Evolutionary conservation across 352 stramenopile species (phyloP), one percentile per base, ranked within the genome.

Genomic region (Pythium dissimile): DNA sequence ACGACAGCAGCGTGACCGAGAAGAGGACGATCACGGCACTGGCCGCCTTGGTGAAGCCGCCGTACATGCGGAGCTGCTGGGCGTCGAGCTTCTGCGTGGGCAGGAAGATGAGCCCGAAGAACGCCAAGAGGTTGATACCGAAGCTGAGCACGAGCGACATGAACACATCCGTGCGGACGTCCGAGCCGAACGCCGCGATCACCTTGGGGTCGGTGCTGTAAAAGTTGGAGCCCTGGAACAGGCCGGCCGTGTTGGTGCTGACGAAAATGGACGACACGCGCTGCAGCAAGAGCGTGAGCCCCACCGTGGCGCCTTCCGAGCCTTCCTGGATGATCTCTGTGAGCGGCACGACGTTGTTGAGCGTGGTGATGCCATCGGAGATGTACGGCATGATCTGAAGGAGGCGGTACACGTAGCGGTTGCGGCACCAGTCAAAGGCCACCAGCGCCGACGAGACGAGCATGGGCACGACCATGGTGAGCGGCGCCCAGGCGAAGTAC

Each of bases 271-370:
- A 79, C 23, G 85, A 67, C 32, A 74, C 73, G 23, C 71, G 70
- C 59, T 87, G 74, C 47, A 89, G 56, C 9, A 76, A 80, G n/a
- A 87, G 59, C 20, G 66, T 77, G 28, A 89, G 67, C 18, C 79
- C 79, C 37, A 87, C 75, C 5, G 82, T 71, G 1, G 76, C 72
- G 12, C 76, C 79, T 37, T 89, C 79, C 0, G 71, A 87, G 2
- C 79, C 79, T 49, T 84, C 73, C 55, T 89, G 72, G 24, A 81
- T 74, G 55, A 89, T 87, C 47, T 89, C 79, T 3, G 73, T 86
- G 18, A 86, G 64, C 6, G 79, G 76, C 24, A 87, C 74, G 50
- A 87, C 71, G 31, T 66, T 72, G 53, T 77, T 79, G 24, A 89
- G 50, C 21, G 72, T 54, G 13, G 65, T 71, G 39, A 89, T 85